Conservation (phyloP, 2,329 filamentous ascomycete genomes). For the Didymella lethalis region DNA sequence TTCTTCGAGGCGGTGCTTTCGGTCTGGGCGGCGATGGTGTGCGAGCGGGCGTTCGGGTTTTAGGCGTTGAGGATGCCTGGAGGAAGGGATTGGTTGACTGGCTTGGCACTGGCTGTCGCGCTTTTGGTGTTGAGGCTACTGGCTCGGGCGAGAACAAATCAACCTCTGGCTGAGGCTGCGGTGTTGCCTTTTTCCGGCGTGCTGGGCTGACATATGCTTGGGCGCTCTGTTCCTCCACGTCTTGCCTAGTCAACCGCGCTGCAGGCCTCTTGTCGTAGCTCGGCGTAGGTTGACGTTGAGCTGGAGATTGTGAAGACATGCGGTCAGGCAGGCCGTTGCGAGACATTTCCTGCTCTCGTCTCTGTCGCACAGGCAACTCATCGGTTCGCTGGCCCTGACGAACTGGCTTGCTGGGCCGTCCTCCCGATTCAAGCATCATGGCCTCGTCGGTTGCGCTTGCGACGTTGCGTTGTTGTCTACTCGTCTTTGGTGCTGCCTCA, state of each 20-base stretch:
- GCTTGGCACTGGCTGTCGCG: conserved; percentile 45
- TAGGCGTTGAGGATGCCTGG: conserved; percentile 38
- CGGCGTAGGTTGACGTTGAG: conserved; percentile 45
- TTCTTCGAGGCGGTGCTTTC: conserved; percentile 62
- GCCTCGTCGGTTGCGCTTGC: conserved; percentile 63
- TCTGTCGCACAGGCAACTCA: conserved; percentile 33
- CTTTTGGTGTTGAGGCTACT: conserved; percentile 30
- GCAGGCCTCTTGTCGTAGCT: conserved; percentile 53
- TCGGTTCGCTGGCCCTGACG: conserved; percentile 41
- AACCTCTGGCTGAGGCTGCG: conserved; percentile 52
- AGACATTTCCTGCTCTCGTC: conserved; percentile 33
- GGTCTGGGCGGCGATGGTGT: conserved; percentile 54
- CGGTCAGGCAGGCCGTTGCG: conserved; percentile 47
- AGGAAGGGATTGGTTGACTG: conserved; percentile 53
- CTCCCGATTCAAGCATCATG: conserved; percentile 76
- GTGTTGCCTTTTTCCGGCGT: conserved; percentile 74
- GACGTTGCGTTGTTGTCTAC: conserved; percentile 33
- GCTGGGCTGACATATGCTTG: conserved; percentile 89
- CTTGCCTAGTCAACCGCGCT: conserved; percentile 73
- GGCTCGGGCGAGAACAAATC: conserved; percentile 66
- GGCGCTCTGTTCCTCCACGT: conserved; percentile 79
- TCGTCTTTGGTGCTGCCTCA: conserved; percentile 35
- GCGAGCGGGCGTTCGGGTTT: conserved; percentile 48
- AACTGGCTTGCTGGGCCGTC: conserved; percentile 59
- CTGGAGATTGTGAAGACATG: conserved; percentile 51